Percentiles rank a stretch among this genome's conserved stretches.
phyloP scores from a whole-genome alignment of 148 eudicot genomes.

The Rhododendron simsii region DNA sequence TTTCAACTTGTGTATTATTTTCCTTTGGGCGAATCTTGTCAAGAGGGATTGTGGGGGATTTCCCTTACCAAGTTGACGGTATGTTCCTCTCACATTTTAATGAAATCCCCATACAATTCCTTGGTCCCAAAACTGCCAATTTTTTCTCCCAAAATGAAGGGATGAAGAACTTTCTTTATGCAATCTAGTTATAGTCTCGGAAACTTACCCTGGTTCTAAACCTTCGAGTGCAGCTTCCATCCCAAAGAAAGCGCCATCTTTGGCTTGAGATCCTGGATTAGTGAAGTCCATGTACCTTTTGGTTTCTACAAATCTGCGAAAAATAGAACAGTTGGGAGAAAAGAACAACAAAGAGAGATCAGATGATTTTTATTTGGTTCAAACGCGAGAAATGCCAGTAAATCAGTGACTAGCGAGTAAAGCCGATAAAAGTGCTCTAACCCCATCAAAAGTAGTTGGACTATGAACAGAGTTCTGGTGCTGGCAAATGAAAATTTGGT shows the following conservation, averaged over 20 bases:
- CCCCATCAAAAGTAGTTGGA: conserved; percentile 90
- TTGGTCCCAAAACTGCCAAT: neutral
- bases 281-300: conserved; percentile 84
- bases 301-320: conserved; percentile 78
- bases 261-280: conserved; percentile 87
- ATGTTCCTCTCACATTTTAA: neutral
- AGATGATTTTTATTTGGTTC: neutral
- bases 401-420: neutral
- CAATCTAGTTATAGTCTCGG: neutral
- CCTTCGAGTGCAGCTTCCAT: conserved; percentile 82
- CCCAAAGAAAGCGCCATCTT: conserved; percentile 78
- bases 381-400: neutral
- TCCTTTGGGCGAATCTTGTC: neutral
- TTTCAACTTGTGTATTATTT: neutral
- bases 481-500: conserved; percentile 74
- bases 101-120: neutral
- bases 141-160: neutral
- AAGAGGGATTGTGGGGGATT: neutral
- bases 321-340: neutral
- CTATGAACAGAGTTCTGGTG: conserved; percentile 61
- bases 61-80: neutral
- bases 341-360: neutral
- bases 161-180: neutral
- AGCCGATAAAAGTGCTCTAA: conserved; percentile 1
- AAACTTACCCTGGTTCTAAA: conserved; percentile 70